Conservation (phyloP, 805 yeast species). For the Limtongia smithiae region DNA sequence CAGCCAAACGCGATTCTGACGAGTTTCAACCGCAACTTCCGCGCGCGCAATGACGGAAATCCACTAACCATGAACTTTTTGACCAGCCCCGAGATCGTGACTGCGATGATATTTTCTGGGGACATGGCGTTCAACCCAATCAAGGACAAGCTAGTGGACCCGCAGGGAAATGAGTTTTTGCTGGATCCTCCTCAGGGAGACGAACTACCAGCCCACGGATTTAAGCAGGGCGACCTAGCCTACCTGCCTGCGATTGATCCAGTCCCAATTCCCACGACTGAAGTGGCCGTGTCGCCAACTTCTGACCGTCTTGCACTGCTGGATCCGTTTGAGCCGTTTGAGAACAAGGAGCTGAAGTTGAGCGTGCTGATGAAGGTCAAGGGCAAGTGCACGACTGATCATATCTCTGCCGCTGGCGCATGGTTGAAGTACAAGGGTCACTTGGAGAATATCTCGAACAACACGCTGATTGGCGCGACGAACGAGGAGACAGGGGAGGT, state of each 20-base stretch:
- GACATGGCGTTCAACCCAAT: slow-evolving; percentile 95
- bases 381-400: slow-evolving; percentile 99
- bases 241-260: slow-evolving; percentile 95
- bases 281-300: slow-evolving; percentile 76
- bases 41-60: slow-evolving; percentile 97
- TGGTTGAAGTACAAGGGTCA: slow-evolving; percentile 99
- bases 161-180: slow-evolving; percentile 86
- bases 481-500: slow-evolving; percentile 95
- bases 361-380: slow-evolving; percentile 94
- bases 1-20: slow-evolving; percentile 96
- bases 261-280: slow-evolving; percentile 68
- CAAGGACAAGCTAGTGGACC: slow-evolving; percentile 81
- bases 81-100: slow-evolving; percentile 91
- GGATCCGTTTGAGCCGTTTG: slow-evolving; percentile 93
- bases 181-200: slow-evolving; percentile 84
- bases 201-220: slow-evolving; percentile 86
- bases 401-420: slow-evolving; percentile 99
- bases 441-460: slow-evolving; percentile 96
- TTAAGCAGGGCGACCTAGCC: slow-evolving; percentile 80
- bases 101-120: slow-evolving; percentile 94
- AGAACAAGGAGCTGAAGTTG: slow-evolving; percentile 88
- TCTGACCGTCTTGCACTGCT: slow-evolving; percentile 95
- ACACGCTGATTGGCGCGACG: slow-evolving; percentile 99
- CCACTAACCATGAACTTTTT: slow-evolving; percentile 95
- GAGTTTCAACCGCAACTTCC: slow-evolving; percentile 96